Base-by-base conservation (phyloP, 805 yeast genomes). In the Lachancea sp. region DNA sequence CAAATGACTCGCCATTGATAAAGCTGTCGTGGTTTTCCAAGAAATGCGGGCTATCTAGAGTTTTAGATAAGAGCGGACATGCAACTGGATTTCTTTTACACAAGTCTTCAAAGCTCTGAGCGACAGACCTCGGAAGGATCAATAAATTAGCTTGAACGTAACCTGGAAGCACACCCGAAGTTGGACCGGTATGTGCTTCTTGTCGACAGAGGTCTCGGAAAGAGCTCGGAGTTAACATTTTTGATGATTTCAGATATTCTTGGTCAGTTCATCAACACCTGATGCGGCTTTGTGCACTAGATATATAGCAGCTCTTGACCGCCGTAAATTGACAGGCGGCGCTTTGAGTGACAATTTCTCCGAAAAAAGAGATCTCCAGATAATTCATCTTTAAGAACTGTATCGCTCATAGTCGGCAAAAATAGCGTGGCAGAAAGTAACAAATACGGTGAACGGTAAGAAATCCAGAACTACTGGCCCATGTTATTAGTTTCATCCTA, bases 1-100 rank as follows among this genome's bases (percentile, higher is more conserved):
- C 63, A 40, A 64, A 55, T 16, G 22, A 20, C 12, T 32, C 40
- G 15, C 25, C 20, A 8, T 21, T 31, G 8, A 39, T 34, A 12
- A 30, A 12, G 8, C 19, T 21, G 15, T 29, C 41, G 8, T 45
- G 33, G 21, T 49, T 44, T 38, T 53, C 52, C 9, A 60, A 43
- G 12, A 23, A 29, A 9, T 31, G 34, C 4, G 61, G 64, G 25
- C 54, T 45, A 3, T 63, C 67, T 2, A 36, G 18, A 17, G 68
- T 65, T 26, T 40, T 49, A 2, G 57, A 64, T 2, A 66, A 41
- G 17, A 68, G 45, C 2, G 72, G 70, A 40, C 70, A 63, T 5
- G 71, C 68, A 15, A 63, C 67, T 1, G 69, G 64, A 45, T 68
- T 68, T 12, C 69, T 46, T 8, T 36, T 36, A 44, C 72, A 68